A percentile compares a stretch with the other conserved stretches of the same genome.
phyloP scores from a whole-genome alignment of 1,284 basidiomycete species.

The Marasmius fiardii region DNA sequence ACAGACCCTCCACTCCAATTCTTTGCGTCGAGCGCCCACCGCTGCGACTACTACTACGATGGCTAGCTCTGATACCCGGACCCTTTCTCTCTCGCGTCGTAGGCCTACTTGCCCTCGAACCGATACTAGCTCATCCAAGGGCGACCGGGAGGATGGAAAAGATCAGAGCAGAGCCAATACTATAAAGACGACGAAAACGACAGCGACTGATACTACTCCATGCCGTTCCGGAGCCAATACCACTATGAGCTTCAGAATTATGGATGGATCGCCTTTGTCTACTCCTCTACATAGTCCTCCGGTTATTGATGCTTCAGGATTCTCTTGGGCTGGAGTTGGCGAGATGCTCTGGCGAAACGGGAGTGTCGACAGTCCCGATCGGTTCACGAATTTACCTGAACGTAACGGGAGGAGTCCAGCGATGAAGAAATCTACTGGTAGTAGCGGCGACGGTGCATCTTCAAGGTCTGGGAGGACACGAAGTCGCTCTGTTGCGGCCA shows the following conservation, averaged over 20 bases:
- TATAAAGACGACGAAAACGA: background rate
- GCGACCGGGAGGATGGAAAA: background rate
- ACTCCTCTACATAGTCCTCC: constrained; percentile 7
- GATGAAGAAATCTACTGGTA: constrained; percentile 1
- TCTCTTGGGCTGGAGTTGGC: background rate
- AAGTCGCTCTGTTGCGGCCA: background rate
- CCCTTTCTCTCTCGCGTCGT: background rate
- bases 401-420: constrained; percentile 4
- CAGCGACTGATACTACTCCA: constrained; percentile 1
- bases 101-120: background rate
- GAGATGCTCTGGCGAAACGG: background rate
- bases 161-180: background rate
- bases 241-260: constrained; percentile 11
- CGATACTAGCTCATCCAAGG: background rate
- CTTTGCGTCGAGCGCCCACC: background rate
- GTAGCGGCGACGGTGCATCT: background rate
- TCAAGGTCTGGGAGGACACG: background rate
- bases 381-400: constrained; percentile 7
- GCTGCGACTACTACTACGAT: background rate
- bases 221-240: constrained; percentile 6
- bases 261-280: constrained; percentile 14
- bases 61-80: background rate
- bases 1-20: background rate
- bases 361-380: constrained; percentile 1
- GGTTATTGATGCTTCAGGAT: background rate